phyloP scores from a whole-genome alignment of 306 rosid species.

The Lathyrus aphaca region DNA sequence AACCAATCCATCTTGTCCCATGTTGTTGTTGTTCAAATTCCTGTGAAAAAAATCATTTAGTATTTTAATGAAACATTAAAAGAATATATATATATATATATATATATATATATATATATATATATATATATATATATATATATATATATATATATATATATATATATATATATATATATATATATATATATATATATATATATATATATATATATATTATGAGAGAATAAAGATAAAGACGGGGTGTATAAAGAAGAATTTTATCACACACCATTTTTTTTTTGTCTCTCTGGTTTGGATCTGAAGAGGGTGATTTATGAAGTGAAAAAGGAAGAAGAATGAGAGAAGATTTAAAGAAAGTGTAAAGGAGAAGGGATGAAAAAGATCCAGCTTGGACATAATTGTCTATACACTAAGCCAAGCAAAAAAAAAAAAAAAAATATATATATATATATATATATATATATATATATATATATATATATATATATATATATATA shows the following conservation, averaged over 20 bases:
- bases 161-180: too few relatives aligned
- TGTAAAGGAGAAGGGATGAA: slow-evolving; percentile 27
- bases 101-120: too few relatives aligned
- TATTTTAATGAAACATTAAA: background rate
- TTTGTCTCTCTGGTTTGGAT: slow-evolving; percentile 29
- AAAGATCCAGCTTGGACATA: slow-evolving; percentile 43
- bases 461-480: too few relatives aligned
- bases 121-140: too few relatives aligned
- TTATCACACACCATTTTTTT: slow-evolving; percentile 49
- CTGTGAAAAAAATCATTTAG: slow-evolving; percentile 27
- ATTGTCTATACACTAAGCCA: slow-evolving; percentile 43
- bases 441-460: too few relatives aligned
- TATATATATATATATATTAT: background rate
- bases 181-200: too few relatives aligned
- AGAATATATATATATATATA: too few relatives aligned
- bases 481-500: too few relatives aligned
- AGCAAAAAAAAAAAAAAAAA: too few relatives aligned
- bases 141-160: too few relatives aligned
- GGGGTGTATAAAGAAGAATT: background rate
- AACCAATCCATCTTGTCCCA: slow-evolving; percentile 69
- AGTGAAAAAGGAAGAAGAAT: slow-evolving; percentile 35
- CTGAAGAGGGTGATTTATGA: slow-evolving; percentile 42
- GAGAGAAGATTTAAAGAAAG: slow-evolving; percentile 65
- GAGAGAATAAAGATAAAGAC: background rate
- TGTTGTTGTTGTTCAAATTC: slow-evolving; percentile 52